Evolutionary conservation across 2,329 filamentous ascomycete species (phyloP), one percentile per base, ranked within the genome.

Genomic region (Colletotrichum navitas): DNA sequence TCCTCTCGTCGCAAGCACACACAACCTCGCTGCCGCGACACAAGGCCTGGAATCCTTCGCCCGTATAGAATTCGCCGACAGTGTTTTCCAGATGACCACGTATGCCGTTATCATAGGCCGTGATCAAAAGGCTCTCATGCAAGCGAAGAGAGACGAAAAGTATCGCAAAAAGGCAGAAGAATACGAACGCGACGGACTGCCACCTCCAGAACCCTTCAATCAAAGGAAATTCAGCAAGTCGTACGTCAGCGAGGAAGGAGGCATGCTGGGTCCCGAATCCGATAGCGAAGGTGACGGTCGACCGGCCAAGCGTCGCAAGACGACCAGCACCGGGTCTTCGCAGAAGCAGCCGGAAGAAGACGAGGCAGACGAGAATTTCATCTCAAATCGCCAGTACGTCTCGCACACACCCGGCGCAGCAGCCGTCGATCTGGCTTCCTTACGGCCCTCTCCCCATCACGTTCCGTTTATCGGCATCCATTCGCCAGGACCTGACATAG

Each of bases 81-180:
- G 92, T 77, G 88, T 90, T 67, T 94, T 93, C 79, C 92, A 93
- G 80, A 92, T 95, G 90, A 93, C 90, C 63, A 94, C 92, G 1
- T 91, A 91, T 76, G 86, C 89, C 63, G 87, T 94, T 75, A 88
- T 93, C 68, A 89, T 95, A 36, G 92, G 92, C 66, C 90, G 93
- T 72, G 92, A 94, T 79, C 86, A 90, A 76, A 82, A 85, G 63
- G 90, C 90, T 12, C 81, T 89, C 74, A 81, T 85, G 66, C 85
- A 88, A 75, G 89, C 88, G 29, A 83, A 85, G 55, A 82, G 83
- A 66, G 85, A 89, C 70, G 85, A 87, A 77, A 85, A 81, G 72
- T 83, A 86, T 73, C 80, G 81, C 72, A 81, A 83, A 68, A 81
- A 79, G 51, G 81, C 81, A 41, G 82, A 86, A 67, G 85, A 88